A percentile compares a stretch with the other conserved stretches of the same genome.
These are phyloP conservation scores for Colletotrichum limetticola DNA, from an alignment of 2,329 filamentous ascomycete genomes.

Conservation along the genomic window DNA sequence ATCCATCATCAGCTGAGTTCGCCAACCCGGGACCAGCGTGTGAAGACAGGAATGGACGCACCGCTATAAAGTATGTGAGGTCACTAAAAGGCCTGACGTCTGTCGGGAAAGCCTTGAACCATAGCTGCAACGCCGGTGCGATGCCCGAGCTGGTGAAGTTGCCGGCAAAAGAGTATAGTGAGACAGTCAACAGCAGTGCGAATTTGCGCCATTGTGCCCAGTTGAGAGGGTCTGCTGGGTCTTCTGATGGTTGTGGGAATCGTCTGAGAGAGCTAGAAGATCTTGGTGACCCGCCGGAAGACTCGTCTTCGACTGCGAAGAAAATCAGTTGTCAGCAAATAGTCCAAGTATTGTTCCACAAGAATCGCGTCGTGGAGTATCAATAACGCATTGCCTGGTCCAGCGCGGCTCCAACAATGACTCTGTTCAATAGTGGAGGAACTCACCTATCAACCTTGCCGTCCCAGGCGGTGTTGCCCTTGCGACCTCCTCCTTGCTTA, in stretches of 20 bases:
- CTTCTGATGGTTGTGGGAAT: conserved; percentile 40
- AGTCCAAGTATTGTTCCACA: too few species aligned
- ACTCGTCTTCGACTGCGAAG: not conserved
- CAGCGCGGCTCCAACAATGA: not conserved
- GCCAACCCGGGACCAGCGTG: too few species aligned
- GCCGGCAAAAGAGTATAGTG: conserved; percentile 46
- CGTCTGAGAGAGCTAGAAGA: conserved; percentile 31
- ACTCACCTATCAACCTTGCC: conserved; percentile 37
- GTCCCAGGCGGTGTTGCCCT: conserved; percentile 37
- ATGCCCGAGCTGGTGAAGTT: conserved; percentile 47
- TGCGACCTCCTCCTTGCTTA: conserved; percentile 36
- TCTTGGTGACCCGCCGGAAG: conserved; percentile 2
- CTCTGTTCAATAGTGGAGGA: too few species aligned
- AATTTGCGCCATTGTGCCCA: conserved; percentile 46
- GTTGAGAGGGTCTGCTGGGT: conserved; percentile 50
- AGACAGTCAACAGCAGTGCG: conserved; percentile 40
- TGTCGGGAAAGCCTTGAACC: conserved; percentile 43
- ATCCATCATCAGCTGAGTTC: not conserved
- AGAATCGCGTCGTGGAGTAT: too few species aligned
- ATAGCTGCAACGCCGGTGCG: conserved; percentile 45
- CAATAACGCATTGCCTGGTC: too few species aligned
- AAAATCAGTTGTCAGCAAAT: not conserved
- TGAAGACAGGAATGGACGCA: conserved; percentile 27
- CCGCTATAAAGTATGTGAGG: conserved; percentile 45
- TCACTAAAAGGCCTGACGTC: conserved; percentile 40